Evolutionary conservation across 805 yeast genomes (phyloP).

Genomic region (Ogataea nonfermentans): DNA sequence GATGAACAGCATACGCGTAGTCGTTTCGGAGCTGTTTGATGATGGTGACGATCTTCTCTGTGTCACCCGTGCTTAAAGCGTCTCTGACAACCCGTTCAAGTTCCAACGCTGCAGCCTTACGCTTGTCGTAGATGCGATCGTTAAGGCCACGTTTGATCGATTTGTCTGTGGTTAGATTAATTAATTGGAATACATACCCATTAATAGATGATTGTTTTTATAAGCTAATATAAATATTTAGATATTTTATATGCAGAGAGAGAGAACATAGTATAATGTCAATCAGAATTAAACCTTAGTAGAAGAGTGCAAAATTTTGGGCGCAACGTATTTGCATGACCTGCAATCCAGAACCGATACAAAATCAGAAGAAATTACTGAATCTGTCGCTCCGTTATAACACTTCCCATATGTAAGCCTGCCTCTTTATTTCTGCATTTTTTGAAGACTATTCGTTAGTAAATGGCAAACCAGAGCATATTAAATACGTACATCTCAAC

Average conservation of each 20-base stretch:
- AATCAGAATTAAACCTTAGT: neutral
- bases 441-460: constrained; percentile 22
- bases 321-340: too few species aligned
- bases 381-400: neutral
- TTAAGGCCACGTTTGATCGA: constrained; percentile 64
- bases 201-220: constrained; percentile 2
- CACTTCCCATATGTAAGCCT: too few species aligned
- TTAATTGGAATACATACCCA: constrained; percentile 13
- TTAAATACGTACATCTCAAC: constrained; percentile 56
- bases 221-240: neutral
- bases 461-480: neutral
- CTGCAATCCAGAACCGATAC: too few species aligned
- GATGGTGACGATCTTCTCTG: constrained; percentile 55
- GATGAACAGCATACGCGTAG: constrained; percentile 78
- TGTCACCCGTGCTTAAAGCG: constrained; percentile 58
- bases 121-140: constrained; percentile 73
- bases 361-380: neutral
- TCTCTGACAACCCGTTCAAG: constrained; percentile 76
- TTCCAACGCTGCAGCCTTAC: constrained; percentile 75
- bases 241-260: neutral
- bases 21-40: constrained; percentile 76
- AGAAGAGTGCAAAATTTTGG: neutral
- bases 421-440: constrained; percentile 16
- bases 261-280: too few species aligned
- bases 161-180: constrained; percentile 43